Percentiles rank a stretch among this genome's conserved stretches.
phyloP scores from a whole-genome alignment of 176 grass and related monocot genomes.

The Carex kokanica region DNA sequence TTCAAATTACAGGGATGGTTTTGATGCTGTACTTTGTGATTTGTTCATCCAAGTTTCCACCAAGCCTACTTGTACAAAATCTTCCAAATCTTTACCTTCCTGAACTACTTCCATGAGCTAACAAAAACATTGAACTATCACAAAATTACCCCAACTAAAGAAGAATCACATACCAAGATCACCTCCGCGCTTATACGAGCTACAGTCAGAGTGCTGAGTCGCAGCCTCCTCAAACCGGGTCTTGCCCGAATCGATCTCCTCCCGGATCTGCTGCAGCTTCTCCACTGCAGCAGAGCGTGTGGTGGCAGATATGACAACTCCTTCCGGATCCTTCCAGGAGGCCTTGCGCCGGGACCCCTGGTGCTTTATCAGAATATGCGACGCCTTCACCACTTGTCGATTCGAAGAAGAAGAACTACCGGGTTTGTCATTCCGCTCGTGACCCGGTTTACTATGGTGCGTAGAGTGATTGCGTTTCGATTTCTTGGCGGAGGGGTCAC shows the following conservation, averaged over 20 bases:
- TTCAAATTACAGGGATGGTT: not conserved
- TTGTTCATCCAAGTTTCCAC: not conserved
- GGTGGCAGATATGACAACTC: slow-evolving; percentile 71
- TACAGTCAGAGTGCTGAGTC: slow-evolving; percentile 71
- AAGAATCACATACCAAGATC: slow-evolving; percentile 58
- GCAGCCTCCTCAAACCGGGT: slow-evolving; percentile 63
- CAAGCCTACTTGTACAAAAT: not conserved
- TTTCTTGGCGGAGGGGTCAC: slow-evolving; percentile 21
- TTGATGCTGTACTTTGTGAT: not conserved
- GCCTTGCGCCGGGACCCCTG: slow-evolving; percentile 84
- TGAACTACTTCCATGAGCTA: not conserved
- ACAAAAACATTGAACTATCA: not conserved
- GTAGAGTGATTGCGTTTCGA: slow-evolving; percentile 21
- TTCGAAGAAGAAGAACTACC: slow-evolving; percentile 22
- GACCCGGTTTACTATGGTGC: slow-evolving; percentile 11
- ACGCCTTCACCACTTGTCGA: slow-evolving; percentile 49
- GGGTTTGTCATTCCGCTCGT: slow-evolving; percentile 30
- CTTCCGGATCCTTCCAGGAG: slow-evolving; percentile 82
- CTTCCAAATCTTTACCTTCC: not conserved
- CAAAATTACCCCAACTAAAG: slow-evolving; percentile 14
- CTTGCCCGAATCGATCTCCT: slow-evolving; percentile 60
- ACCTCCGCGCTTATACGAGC: slow-evolving; percentile 82
- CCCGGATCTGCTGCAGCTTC: slow-evolving; percentile 48
- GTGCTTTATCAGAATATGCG: slow-evolving; percentile 96
- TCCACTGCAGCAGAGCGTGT: slow-evolving; percentile 73